Evolutionary conservation across 208 protist genomes (phyloP), one percentile per base, ranked within the genome.

Genomic region (Trypanosoma cruzi): DNA sequence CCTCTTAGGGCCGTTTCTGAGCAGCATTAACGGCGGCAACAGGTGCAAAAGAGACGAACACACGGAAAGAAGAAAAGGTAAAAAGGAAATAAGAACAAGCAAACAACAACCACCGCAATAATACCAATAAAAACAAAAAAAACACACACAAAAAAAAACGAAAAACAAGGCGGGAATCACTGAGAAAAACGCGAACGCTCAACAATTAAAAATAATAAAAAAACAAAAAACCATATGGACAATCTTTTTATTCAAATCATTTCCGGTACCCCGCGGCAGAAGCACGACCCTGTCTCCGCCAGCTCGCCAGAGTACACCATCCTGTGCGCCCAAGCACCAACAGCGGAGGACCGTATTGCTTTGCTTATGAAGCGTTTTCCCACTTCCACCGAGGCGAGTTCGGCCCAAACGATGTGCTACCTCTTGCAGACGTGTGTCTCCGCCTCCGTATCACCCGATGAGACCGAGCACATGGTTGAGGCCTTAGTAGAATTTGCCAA

Each of bases 391-490:
- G 89, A 97, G 62, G 76, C 63, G 54, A 93, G 84, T 63, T 76
- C 89, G 13, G 80, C 82, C 18, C 85, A 93, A 59, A 90, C 86
- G 49, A 81, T 86, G 52, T 77, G 63, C 28, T 79, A 85, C 62
- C 74, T 97, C 28, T 56, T 95, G 48, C 87, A 89, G 63, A 86
- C 86, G 20, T 97, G 89, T 67, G 71, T 92, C 40, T 66, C 61
- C 46, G 67, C 80, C 20, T 55, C 73, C 36, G 60, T 97, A 16
- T 68, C 75, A 8, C 92, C 89, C 0, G 89, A 95, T 64, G 82
- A 85, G 37, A 89, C 86, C 28, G 89, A 97, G 68, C 68, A 70
- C 63, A 81, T 95, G 64, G 82, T 95, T 36, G 89, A 97, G 59
- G 76, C 53, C n/a, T 34, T 95, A 36, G 77, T 77, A 5, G 32